A percentile compares a stretch with the other conserved stretches of the same genome.
Evolutionary conservation across 352 stramenopile species (phyloP).

Genomic region (Phytophthora syringae): DNA sequence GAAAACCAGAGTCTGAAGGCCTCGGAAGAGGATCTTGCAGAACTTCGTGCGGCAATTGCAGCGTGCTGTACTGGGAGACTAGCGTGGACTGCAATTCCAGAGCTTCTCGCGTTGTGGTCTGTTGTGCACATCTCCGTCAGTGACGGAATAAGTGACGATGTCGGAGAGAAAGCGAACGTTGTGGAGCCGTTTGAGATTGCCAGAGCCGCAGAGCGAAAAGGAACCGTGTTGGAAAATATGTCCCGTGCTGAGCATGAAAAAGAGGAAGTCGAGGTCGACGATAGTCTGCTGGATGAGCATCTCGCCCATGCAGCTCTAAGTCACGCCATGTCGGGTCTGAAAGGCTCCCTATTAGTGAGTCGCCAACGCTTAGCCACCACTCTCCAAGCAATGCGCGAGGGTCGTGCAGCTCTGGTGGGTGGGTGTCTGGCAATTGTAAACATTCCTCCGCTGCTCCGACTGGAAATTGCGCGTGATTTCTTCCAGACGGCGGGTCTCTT

Average conservation of each 20-base stretch:
- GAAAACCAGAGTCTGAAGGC: slow-evolving; percentile 1
- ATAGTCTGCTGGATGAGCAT: slow-evolving; percentile 21
- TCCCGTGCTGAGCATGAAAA: neutral
- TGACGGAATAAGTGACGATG: slow-evolving; percentile 4
- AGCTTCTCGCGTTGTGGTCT: slow-evolving; percentile 23
- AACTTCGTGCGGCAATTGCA: slow-evolving; percentile 16
- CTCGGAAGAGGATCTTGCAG: slow-evolving; percentile 11
- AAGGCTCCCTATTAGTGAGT: slow-evolving; percentile 16
- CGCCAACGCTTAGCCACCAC: slow-evolving; percentile 8
- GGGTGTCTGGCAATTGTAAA: slow-evolving; percentile 8
- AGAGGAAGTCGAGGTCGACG: slow-evolving; percentile 12
- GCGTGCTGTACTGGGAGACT: slow-evolving; percentile 8
- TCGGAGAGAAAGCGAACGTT: slow-evolving; percentile 9
- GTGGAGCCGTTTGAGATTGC: slow-evolving; percentile 22
- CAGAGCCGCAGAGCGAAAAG: slow-evolving; percentile 7
- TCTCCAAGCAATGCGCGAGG: slow-evolving; percentile 22
- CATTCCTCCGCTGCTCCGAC: slow-evolving; percentile 43
- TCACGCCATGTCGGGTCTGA: slow-evolving; percentile 12
- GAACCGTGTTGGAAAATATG: neutral
- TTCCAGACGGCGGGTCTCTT: slow-evolving; percentile 46
- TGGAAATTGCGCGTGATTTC: slow-evolving; percentile 52
- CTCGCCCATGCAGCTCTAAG: slow-evolving; percentile 9
- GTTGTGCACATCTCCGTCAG: slow-evolving; percentile 16
- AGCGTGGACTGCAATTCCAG: slow-evolving; percentile 3
- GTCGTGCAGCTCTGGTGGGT: slow-evolving; percentile 6